Conservation (phyloP, 768 basidiomycete species). For the Pleurotus cornucopiae region DNA sequence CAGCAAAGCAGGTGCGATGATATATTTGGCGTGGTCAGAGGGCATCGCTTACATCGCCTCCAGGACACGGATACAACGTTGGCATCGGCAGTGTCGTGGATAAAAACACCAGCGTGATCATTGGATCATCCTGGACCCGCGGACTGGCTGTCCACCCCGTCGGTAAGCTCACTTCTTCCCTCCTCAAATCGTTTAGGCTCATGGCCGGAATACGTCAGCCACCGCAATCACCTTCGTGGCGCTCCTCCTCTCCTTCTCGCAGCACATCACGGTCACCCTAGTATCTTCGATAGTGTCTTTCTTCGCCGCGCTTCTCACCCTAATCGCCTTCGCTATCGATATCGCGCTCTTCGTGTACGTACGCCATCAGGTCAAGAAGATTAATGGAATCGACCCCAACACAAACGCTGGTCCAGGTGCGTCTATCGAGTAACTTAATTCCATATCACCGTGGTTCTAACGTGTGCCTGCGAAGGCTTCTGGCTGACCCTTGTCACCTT, state of each 20-base stretch:
- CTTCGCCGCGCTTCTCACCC: constrained; percentile 62
- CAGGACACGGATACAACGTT: constrained; percentile 57
- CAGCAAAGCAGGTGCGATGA: constrained; percentile 33
- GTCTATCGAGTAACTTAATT: constrained; percentile 13
- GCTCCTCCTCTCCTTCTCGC: constrained; percentile 56
- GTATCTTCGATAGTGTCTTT: constrained; percentile 61
- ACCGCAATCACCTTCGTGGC: constrained; percentile 61
- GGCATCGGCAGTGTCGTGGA: constrained; percentile 28
- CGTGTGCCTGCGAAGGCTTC: constrained; percentile 40
- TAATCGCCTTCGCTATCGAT: constrained; percentile 75
- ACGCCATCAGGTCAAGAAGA: constrained; percentile 50
- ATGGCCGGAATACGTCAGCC: constrained; percentile 22
- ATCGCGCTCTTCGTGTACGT: constrained; percentile 66
- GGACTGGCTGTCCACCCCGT: constrained; percentile 75
- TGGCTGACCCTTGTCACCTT: constrained; percentile 72
- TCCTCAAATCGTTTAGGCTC: not conserved
- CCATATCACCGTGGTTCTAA: not conserved
- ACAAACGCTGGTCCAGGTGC: constrained; percentile 64
- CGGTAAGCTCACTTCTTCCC: constrained; percentile 38
- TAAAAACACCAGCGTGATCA: constrained; percentile 31
- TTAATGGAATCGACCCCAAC: constrained; percentile 35
- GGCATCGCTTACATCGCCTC: not conserved
- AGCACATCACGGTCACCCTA: constrained; percentile 52
- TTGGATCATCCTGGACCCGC: constrained; percentile 62
- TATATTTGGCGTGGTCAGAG: not conserved